Conservation (phyloP, 192 early-diverging fungal species). For the Coemansia sp. region DNA sequence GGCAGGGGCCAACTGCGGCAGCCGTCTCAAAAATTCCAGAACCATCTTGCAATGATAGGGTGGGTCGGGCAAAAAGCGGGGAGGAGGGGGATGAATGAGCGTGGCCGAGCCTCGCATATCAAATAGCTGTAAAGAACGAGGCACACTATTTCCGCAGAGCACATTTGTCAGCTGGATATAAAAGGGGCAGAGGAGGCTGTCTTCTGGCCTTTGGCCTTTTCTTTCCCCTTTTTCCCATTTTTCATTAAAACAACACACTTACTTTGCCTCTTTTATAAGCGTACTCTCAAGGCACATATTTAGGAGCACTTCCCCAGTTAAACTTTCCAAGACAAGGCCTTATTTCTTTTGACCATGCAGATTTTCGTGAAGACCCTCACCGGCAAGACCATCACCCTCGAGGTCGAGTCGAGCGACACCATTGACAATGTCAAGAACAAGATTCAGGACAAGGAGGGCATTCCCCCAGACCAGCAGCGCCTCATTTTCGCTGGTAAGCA, state of each 20-base stretch:
- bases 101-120: slow-evolving; percentile 4
- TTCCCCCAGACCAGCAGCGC: slow-evolving; percentile 98
- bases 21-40: not conserved
- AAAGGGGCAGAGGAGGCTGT: not conserved
- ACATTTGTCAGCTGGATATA: not conserved
- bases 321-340: not conserved
- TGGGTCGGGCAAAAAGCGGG: not conserved
- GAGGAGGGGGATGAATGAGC: not conserved
- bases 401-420: slow-evolving; percentile 75
- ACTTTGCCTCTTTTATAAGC: slow-evolving; percentile 3
- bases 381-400: slow-evolving; percentile 96
- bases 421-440: slow-evolving; percentile 84
- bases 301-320: slow-evolving; percentile 3
- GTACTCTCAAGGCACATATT: too few relatives aligned
- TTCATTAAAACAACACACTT: not conserved
- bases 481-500: slow-evolving; percentile 99
- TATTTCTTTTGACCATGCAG: slow-evolving; percentile 40
- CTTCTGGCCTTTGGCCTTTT: not conserved
- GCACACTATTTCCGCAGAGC: not conserved
- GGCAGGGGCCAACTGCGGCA: not conserved
- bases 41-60: not conserved
- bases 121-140: not conserved
- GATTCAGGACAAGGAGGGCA: slow-evolving; percentile 90
- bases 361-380: slow-evolving; percentile 78
- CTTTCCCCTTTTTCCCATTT: not conserved